These are phyloP conservation scores for Russula ochroleuca DNA, from an alignment of 768 basidiomycete genomes.

Conservation along the genomic window DNA sequence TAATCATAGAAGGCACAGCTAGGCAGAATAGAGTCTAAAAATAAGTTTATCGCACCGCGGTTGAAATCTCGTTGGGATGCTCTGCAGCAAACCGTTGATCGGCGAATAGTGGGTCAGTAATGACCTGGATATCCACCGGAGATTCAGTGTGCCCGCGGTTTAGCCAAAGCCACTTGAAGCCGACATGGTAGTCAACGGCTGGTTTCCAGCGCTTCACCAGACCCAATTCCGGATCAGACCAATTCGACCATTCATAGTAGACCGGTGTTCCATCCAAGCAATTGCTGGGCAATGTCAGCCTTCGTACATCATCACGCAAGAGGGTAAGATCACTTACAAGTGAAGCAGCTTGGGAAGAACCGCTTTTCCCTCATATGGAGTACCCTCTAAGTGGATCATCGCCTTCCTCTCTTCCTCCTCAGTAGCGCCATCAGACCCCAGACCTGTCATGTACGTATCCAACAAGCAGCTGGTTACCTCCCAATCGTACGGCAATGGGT, in stretches of 20 bases:
- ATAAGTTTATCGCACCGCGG: too few relatives aligned
- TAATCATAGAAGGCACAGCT: background rate
- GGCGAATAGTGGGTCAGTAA: constrained; percentile 39
- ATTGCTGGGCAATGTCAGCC: constrained; percentile 34
- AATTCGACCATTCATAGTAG: constrained; percentile 46
- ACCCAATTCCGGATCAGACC: constrained; percentile 41
- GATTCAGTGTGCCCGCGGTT: constrained; percentile 32
- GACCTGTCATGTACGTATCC: constrained; percentile 43
- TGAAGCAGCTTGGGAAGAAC: constrained; percentile 47
- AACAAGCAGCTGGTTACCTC: constrained; percentile 48
- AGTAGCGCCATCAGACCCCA: constrained; percentile 40
- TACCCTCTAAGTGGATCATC: constrained; percentile 37
- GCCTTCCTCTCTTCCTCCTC: constrained; percentile 37
- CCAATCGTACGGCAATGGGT: constrained; percentile 44
- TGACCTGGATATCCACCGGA: constrained; percentile 36
- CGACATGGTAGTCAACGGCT: constrained; percentile 44
- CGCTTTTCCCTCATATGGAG: constrained; percentile 42
- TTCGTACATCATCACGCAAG: background rate
- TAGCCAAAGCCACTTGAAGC: constrained; percentile 51
- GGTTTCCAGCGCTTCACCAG: constrained; percentile 43
- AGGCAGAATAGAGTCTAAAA: background rate
- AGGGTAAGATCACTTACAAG: constrained; percentile 38
- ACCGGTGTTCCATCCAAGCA: constrained; percentile 42
- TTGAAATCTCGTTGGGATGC: background rate
- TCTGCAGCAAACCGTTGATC: constrained; percentile 36